Base-by-base conservation (phyloP, 257 asterid genomes). In the Solanum sparsipilum region DNA sequence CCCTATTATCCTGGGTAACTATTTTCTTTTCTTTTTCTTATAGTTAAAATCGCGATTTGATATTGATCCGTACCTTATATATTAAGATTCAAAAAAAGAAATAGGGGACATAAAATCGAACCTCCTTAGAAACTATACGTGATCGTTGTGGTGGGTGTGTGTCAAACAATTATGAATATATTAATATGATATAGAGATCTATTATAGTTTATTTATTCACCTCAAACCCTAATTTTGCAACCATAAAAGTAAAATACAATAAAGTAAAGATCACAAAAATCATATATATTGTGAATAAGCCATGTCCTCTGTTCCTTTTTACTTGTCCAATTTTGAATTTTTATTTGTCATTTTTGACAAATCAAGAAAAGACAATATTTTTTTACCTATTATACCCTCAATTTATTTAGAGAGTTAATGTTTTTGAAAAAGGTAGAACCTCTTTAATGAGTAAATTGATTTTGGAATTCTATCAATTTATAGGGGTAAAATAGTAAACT, bases 1-100 rank as follows among this genome's bases (percentile, higher is more conserved):
- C 89, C 89, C 32, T 87, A 87, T 67, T 87, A 87, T 81, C 87
- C 89, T 16, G 82, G 89, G 89, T 87, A 87, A 46, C 78, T 41
- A 81, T 13, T 13, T 20, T 18, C 4, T 48, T 48, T n/a, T 25
- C 44, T n/a, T 39, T 78, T 78, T 11, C 46, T 41, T n/a, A 23
- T n/a, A 9, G 16, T n/a, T 23, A 65, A 65, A 65, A 23, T 5
- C 18, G 9, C 6, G 72, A 23, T 65, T 65, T 2, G 18, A 65
- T 65, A n/a, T 65, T 65, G 18, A n/a, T 65, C 29, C 9, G 31
- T 65, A 65, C 6, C 8, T 65, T 65, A 1, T 65, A 12, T 11
- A 11, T n/a, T 65, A 65, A 65, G 16, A 65, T 65, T 10, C 1
- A 23, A 10, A 10, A 65, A 60, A 60, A 3, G 4, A 8, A n/a